Percentiles rank a stretch among this genome's conserved stretches.
Evolutionary conservation across 2,329 filamentous ascomycete genomes (phyloP).

Genomic region (Trichophyton simii): DNA sequence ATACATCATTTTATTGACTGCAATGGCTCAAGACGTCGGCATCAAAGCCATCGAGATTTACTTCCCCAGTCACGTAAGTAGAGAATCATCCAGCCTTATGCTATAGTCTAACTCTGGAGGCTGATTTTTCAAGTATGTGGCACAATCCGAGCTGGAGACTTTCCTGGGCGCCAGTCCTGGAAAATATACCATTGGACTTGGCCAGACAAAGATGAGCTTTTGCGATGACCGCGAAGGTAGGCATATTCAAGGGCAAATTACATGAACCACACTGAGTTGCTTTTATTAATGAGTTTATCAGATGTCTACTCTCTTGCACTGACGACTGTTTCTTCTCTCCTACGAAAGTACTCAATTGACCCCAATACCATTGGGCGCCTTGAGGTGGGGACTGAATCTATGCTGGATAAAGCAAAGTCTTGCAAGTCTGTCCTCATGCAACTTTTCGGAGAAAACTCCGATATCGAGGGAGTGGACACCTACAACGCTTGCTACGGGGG

Average conservation of each 20-base stretch:
- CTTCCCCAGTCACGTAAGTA: conserved; percentile 66
- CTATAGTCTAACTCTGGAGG: background rate
- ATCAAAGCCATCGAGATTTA: conserved; percentile 90
- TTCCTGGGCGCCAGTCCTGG: conserved; percentile 70
- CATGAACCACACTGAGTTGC: background rate
- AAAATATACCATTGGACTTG: conserved; percentile 84
- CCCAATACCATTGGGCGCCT: conserved; percentile 59
- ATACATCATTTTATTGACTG: conserved; percentile 23
- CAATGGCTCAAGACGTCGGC: conserved; percentile 65
- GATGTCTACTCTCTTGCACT: conserved; percentile 81
- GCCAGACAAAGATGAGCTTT: conserved; percentile 85
- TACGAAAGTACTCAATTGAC: conserved; percentile 75
- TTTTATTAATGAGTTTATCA: conserved; percentile 25
- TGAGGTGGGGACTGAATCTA: conserved; percentile 68
- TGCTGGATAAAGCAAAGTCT: conserved; percentile 73
- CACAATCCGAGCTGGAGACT: conserved; percentile 70
- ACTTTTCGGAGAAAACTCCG: conserved; percentile 63
- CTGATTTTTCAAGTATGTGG: conserved; percentile 52
- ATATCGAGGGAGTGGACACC: conserved; percentile 65
- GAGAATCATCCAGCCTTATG: background rate
- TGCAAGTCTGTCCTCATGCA: conserved; percentile 75
- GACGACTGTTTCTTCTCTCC: conserved; percentile 62
- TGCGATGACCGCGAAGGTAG: conserved; percentile 78
- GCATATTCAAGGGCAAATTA: conserved; percentile 12
- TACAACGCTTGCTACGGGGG: conserved; percentile 73